phyloP scores from a whole-genome alignment of 1,284 basidiomycete species.

The Inonotus obliquus region DNA sequence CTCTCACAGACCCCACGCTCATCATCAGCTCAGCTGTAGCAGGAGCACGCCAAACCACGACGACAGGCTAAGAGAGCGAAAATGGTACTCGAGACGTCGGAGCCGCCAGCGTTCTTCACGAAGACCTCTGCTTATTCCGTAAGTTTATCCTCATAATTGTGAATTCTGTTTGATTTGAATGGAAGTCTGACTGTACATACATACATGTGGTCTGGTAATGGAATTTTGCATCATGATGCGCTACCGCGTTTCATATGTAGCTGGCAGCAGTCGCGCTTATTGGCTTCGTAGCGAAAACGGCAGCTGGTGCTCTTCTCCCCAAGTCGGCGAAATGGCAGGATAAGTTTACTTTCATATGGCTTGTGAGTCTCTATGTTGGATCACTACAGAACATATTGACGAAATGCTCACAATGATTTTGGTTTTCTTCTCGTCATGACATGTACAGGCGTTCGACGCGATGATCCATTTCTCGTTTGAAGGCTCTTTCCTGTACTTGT shows the following conservation, averaged over 20 bases:
- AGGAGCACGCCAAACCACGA: neutral
- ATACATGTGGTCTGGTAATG: neutral
- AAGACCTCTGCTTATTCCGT: conserved; percentile 56
- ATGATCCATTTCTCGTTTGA: conserved; percentile 78
- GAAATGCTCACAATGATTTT: neutral
- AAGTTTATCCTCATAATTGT: neutral
- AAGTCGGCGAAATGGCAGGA: conserved; percentile 60
- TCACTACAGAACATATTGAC: neutral
- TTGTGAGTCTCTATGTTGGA: conserved; percentile 42
- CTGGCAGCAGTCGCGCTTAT: conserved; percentile 52
- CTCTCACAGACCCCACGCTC: neutral
- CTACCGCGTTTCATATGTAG: too few species aligned
- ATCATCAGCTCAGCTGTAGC: neutral
- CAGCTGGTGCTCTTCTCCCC: conserved; percentile 51
- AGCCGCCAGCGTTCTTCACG: conserved; percentile 44
- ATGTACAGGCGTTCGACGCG: conserved; percentile 62
- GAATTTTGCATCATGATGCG: too few species aligned
- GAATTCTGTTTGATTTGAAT: neutral
- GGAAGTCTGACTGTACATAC: neutral
- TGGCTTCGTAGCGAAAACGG: conserved; percentile 45
- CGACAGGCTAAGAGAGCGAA: neutral
- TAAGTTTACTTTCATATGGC: conserved; percentile 66
- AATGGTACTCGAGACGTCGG: conserved; percentile 6
- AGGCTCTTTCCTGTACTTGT: conserved; percentile 72
- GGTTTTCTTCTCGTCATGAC: neutral